Evolutionary conservation across 202 grass and related monocot genomes (phyloP), one percentile per base, ranked within the genome.

Genomic region (Schoenoplectus tabernaemontani): DNA sequence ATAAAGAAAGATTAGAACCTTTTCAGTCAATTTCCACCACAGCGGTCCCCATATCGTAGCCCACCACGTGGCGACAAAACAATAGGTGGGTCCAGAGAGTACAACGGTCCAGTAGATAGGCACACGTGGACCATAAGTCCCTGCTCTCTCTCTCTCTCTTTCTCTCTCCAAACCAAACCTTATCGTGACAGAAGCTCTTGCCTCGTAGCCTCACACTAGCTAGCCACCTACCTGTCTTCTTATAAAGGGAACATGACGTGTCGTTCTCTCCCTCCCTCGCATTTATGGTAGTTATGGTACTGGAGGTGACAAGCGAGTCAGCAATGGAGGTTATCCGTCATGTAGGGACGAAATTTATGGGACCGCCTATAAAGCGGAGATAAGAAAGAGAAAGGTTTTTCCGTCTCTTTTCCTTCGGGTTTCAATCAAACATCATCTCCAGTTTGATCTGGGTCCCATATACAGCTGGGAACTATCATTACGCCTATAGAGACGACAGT

Each of bases 41-140:
- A n/a, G 3, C 39, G 73, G 47, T 15, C 54, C 47, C 70, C 73
- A 56, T 24, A 3, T 34, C 5, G 2, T 16, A 77, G 73, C 51
- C 73, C 51, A 39, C 47, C 43, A 77, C 73, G 50, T 77, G 51
- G 51, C 73, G 34, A 77, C 46, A 77, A 77, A 30, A 4, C 43
- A 11, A 38, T 38, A 41, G 32, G 26, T 59, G 23, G 57, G 57
- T 59, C 57, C 57, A 1, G 11, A 26, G 17, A 3, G 17, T 20
- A 39, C 34, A 11, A 34, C 28, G 50, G 30, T 77, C 73, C 48
- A 56, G 48, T 77, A 2, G 32, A 77, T 77, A 56, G 30, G 19
- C 48, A 77, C 73, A 77, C 73, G 73, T 77, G 73, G 19, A 53
- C 73, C 17, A 59, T 57, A 57, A 77, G 73, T 57, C 22, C 46